Conservation (phyloP, 371 early-diverging fungal genomes). For the Caulochytrium protostelioides region DNA sequence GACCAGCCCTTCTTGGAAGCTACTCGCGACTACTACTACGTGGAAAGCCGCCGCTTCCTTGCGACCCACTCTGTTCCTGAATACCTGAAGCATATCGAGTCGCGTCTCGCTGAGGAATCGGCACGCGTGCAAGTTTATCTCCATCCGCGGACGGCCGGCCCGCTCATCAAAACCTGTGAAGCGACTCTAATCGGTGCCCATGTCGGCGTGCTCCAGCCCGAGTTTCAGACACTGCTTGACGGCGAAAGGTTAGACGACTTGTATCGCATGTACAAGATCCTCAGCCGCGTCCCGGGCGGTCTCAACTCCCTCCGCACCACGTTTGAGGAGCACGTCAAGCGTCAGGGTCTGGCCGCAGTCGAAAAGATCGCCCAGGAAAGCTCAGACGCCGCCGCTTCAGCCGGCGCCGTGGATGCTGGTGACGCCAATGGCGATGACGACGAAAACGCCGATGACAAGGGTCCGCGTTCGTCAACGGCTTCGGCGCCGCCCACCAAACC, state of each 20-base stretch:
- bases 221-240: slow-evolving; percentile 67
- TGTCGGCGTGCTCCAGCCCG: slow-evolving; percentile 52
- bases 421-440: not conserved
- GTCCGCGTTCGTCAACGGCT: no score
- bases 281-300: slow-evolving; percentile 58
- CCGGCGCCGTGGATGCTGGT: slow-evolving; percentile 2
- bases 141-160: slow-evolving; percentile 51
- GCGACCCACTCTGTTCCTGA: slow-evolving; percentile 67
- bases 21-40: slow-evolving; percentile 62
- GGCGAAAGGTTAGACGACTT: slow-evolving; percentile 70
- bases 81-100: slow-evolving; percentile 70
- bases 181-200: slow-evolving; percentile 61
- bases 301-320: slow-evolving; percentile 52
- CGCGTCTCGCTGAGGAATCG: slow-evolving; percentile 69
- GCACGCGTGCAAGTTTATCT: slow-evolving; percentile 65
- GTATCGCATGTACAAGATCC: slow-evolving; percentile 55
- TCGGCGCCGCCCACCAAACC: no score
- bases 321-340: slow-evolving; percentile 61
- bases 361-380: slow-evolving; percentile 51
- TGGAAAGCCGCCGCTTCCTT: slow-evolving; percentile 63
- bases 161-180: slow-evolving; percentile 59
- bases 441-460: not conserved
- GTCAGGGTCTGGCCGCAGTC: slow-evolving; percentile 60
- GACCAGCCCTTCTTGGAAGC: slow-evolving; percentile 54
- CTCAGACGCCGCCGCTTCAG: not conserved